A percentile compares a stretch with the other conserved stretches of the same genome.
phyloP scores from a whole-genome alignment of 495 filamentous ascomycete species.

The Penicillium cinerascens region DNA sequence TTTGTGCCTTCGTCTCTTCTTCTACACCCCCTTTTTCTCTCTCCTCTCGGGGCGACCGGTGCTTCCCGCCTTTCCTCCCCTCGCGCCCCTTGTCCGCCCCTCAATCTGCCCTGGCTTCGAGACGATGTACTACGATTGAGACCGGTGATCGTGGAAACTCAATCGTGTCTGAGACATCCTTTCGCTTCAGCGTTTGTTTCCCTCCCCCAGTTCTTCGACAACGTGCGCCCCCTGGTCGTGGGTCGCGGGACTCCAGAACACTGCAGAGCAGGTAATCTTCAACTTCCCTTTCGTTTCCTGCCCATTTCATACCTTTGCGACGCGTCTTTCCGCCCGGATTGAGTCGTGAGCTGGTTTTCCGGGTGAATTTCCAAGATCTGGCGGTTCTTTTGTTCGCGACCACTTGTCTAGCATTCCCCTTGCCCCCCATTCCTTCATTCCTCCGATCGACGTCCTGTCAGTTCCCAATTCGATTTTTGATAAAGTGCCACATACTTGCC shows the following conservation, averaged over 20 bases:
- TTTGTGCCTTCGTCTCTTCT: not conserved
- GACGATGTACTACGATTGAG: slow-evolving; percentile 57
- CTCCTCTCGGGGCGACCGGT: slow-evolving; percentile 14
- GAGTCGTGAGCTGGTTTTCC: slow-evolving; percentile 9
- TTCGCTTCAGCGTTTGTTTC: slow-evolving; percentile 49
- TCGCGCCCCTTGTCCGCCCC: slow-evolving; percentile 57
- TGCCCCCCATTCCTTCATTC: slow-evolving; percentile 26
- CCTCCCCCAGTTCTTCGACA: slow-evolving; percentile 11
- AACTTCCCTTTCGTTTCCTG: slow-evolving; percentile 14
- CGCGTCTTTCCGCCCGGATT: slow-evolving; percentile 49
- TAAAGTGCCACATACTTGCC: slow-evolving; percentile 17
- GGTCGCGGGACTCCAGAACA: slow-evolving; percentile 16
- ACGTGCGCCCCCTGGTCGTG: slow-evolving; percentile 21
- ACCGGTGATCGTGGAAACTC: slow-evolving; percentile 56
- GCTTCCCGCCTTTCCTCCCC: slow-evolving; percentile 52
- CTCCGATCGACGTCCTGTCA: slow-evolving; percentile 61
- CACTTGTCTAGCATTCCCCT: slow-evolving; percentile 18
- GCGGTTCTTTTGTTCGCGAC: slow-evolving; percentile 15
- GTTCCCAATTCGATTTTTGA: slow-evolving; percentile 16
- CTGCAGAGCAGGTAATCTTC: slow-evolving; percentile 41
- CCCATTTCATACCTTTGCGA: slow-evolving; percentile 7
- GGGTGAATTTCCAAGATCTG: slow-evolving; percentile 2
- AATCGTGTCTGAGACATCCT: slow-evolving; percentile 56
- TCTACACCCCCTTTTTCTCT: slow-evolving; percentile 47
- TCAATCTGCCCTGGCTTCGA: slow-evolving; percentile 54